Conservation (phyloP, 2,329 filamentous ascomycete genomes). For the Rhinocladiella similis region DNA sequence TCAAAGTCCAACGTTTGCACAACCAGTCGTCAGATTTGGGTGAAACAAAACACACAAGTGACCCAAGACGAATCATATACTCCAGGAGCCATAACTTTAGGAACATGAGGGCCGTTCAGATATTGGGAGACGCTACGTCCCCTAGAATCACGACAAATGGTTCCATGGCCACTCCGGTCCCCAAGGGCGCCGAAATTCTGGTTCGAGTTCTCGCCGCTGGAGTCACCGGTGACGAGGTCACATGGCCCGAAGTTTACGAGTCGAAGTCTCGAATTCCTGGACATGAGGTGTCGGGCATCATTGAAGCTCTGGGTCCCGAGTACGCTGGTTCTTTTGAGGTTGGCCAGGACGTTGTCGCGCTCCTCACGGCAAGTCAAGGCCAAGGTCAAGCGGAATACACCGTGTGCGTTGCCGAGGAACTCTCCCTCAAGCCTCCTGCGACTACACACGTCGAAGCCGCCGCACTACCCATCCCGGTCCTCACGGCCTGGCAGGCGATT, state of each 20-base stretch:
- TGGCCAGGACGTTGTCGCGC: slow-evolving; percentile 34
- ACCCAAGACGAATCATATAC: background rate
- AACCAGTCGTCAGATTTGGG: too few species aligned
- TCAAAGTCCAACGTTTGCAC: too few species aligned
- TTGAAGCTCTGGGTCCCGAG: slow-evolving; percentile 12
- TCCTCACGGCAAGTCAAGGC: slow-evolving; percentile 30
- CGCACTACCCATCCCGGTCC: slow-evolving; percentile 32
- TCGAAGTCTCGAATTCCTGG: slow-evolving; percentile 21
- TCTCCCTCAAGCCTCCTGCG: slow-evolving; percentile 26
- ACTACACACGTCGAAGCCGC: slow-evolving; percentile 31
- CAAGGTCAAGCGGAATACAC: slow-evolving; percentile 34
- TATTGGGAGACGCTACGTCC: background rate
- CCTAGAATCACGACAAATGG: background rate
- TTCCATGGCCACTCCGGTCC: background rate
- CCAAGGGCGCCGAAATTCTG: slow-evolving; percentile 23
- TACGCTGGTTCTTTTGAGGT: slow-evolving; percentile 20
- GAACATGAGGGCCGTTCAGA: background rate
- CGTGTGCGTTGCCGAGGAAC: slow-evolving; percentile 27
- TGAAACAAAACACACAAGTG: background rate
- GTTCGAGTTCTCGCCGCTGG: slow-evolving; percentile 30
- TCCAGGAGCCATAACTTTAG: background rate
- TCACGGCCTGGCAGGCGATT: slow-evolving; percentile 37
- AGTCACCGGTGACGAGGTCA: slow-evolving; percentile 30
- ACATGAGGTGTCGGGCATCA: slow-evolving; percentile 23
- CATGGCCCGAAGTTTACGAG: slow-evolving; percentile 34